Conservation (phyloP, 805 yeast species). For the Starmerella potacharoeniae region DNA sequence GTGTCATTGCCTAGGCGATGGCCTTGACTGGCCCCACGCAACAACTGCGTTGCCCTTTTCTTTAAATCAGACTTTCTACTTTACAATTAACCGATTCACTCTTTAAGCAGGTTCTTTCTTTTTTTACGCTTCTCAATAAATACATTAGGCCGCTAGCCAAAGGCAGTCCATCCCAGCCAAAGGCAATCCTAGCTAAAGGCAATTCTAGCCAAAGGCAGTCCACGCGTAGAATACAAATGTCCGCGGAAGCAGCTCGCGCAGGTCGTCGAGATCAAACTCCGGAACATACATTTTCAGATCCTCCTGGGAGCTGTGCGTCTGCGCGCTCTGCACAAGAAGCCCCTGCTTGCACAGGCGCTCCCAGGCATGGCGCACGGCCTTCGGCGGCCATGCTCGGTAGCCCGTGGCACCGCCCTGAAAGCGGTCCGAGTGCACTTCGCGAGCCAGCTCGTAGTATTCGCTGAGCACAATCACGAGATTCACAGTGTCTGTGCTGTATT, state of each 20-base stretch:
- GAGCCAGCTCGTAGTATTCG: constrained; percentile 55
- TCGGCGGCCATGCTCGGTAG: constrained; percentile 26
- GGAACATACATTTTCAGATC: constrained; percentile 28
- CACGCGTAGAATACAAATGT: constrained; percentile 34
- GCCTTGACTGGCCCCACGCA: too few relatives aligned
- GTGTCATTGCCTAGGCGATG: constrained; percentile 1
- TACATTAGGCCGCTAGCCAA: too few relatives aligned
- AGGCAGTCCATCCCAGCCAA: neutral
- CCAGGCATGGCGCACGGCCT: constrained; percentile 61
- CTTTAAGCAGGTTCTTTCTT: too few relatives aligned
- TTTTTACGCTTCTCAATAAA: too few relatives aligned
- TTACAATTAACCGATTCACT: too few relatives aligned
- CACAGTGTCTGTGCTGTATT: constrained; percentile 45
- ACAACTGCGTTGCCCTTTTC: neutral
- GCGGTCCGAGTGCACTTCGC: constrained; percentile 33
- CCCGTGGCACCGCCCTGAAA: constrained; percentile 14
- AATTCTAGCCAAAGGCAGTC: constrained; percentile 21
- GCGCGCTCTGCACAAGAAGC: constrained; percentile 33
- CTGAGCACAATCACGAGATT: constrained; percentile 68
- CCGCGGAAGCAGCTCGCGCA: constrained; percentile 26
- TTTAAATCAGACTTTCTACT: neutral
- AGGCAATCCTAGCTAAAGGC: constrained; percentile 30
- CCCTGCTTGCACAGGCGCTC: constrained; percentile 50
- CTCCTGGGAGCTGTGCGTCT: constrained; percentile 34
- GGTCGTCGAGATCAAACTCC: constrained; percentile 29